These are phyloP conservation scores for Malus hybrid DNA, from an alignment of 331 rosid genomes.

Conservation along the genomic window DNA sequence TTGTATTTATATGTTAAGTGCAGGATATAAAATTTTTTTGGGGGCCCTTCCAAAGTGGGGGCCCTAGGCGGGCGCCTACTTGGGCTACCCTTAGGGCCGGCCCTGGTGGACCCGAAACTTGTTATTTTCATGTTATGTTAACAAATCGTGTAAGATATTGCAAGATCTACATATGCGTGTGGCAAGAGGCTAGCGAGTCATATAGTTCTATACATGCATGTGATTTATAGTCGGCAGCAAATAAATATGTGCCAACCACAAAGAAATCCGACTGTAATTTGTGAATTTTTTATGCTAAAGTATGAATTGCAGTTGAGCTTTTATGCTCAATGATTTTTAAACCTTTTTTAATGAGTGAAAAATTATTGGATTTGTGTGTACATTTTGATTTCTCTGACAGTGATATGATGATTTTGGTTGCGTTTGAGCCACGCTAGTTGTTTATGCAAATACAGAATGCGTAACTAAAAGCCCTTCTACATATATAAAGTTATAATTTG, in stretches of 20 bases:
- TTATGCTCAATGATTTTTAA: slow-evolving; percentile 24
- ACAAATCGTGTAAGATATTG: too few relatives aligned
- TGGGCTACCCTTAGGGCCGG: too few relatives aligned
- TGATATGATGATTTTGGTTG: slow-evolving; percentile 32
- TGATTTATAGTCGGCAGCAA: too few relatives aligned
- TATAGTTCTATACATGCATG: neutral
- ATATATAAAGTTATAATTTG: neutral
- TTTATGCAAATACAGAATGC: slow-evolving; percentile 1
- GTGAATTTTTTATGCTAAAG: neutral
- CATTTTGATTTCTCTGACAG: slow-evolving; percentile 11
- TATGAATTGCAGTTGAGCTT: slow-evolving; percentile 16
- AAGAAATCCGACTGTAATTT: neutral
- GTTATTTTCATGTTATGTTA: too few relatives aligned
- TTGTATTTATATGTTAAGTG: too few relatives aligned
- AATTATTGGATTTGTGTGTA: slow-evolving; percentile 26
- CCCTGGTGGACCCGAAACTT: too few relatives aligned
- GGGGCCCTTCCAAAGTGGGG: too few relatives aligned
- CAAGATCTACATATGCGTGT: too few relatives aligned
- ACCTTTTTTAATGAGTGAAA: slow-evolving; percentile 5
- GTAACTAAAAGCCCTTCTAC: slow-evolving; percentile 1
- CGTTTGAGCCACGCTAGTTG: slow-evolving; percentile 43
- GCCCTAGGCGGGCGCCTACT: too few relatives aligned
- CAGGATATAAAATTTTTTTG: too few relatives aligned
- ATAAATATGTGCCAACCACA: neutral
- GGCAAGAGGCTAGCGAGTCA: neutral